These are phyloP conservation scores for Phytophthora pistaciae DNA, from an alignment of 352 stramenopile genomes.

Conservation along the genomic window DNA sequence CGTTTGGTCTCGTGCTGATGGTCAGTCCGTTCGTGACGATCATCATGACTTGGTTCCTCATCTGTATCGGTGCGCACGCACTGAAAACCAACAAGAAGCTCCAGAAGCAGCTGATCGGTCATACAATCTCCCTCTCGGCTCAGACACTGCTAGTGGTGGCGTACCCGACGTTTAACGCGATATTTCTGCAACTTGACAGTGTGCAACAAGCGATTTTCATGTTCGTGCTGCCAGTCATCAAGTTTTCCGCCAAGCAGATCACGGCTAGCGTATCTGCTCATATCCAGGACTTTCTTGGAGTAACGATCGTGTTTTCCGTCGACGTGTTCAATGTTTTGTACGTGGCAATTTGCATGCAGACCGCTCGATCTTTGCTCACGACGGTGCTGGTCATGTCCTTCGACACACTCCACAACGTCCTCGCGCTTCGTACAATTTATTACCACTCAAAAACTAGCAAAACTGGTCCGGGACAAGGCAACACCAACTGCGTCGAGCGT, in stretches of 20 bases:
- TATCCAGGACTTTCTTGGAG: slow-evolving; percentile 33
- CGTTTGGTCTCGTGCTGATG: slow-evolving; percentile 32
- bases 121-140: slow-evolving; percentile 13
- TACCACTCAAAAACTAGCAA: slow-evolving; percentile 11
- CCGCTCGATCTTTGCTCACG: slow-evolving; percentile 22
- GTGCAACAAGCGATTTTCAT: slow-evolving; percentile 27
- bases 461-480: neutral
- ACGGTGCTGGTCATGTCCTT: slow-evolving; percentile 20
- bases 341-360: slow-evolving; percentile 47
- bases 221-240: slow-evolving; percentile 29
- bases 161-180: slow-evolving; percentile 34
- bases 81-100: slow-evolving; percentile 21
- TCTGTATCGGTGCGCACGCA: slow-evolving; percentile 16
- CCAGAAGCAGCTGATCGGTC: slow-evolving; percentile 19
- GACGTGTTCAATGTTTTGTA: slow-evolving; percentile 51
- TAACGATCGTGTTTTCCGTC: slow-evolving; percentile 34
- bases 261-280: slow-evolving; percentile 17
- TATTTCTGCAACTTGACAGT: slow-evolving; percentile 22
- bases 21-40: slow-evolving; percentile 23
- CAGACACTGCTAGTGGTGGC: slow-evolving; percentile 33
- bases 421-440: slow-evolving; percentile 24
- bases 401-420: slow-evolving; percentile 20
- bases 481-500: neutral
- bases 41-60: slow-evolving; percentile 22
- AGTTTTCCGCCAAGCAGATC: slow-evolving; percentile 38